Base-by-base conservation (phyloP, 2,329 filamentous ascomycete species). In the Fusarium sp. region DNA sequence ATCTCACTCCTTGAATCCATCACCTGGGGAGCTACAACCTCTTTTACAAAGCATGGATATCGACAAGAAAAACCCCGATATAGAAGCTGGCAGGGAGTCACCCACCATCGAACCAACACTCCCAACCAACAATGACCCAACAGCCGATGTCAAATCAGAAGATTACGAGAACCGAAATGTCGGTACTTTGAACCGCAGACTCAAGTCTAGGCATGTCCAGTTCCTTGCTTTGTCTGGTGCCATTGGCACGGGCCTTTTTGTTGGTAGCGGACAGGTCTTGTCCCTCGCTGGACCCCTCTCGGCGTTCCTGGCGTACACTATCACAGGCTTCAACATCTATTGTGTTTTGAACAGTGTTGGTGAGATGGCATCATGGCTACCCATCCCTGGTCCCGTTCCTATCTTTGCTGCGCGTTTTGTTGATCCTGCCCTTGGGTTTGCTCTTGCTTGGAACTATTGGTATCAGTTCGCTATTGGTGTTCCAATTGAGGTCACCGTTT, bases 381-480 rank as follows among this genome's bases (percentile, higher is more conserved):
- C 60, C 1, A 54, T 64, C 5, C 57, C 60, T 0, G 60, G 60
- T 1, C 56, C 57, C 13, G 56, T 64, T 17, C 57, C 57, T 3
- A 64, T 62, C 18, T 64, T 64, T 11, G 60, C 60, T 13, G n/a
- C 83, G 46, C 86, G 87, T 26, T 89, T 87, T 63, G 83, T 89
- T 60, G 87, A 89, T 57, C 82, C 84, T 3, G 87, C 84, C 37
- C 77, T 88, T 35, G 85, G 84, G 1, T 69, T 69, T 6, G 66
- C 66, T 1, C 64, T 82, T 20, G 87, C 86, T 4, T 89, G 86
- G 86, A 89, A 89, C 69, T 90, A 90, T 78, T 90, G 87, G 84
- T 90, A 90, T 73, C 86, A 87, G 2, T 89, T 89, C 66, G 82
- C 85, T 35, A 89, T 90, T 67, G 80, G 89, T 10, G 82, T 89